Evolutionary conservation across 768 basidiomycete genomes (phyloP).

Genomic region (Trametes coccinea): DNA sequence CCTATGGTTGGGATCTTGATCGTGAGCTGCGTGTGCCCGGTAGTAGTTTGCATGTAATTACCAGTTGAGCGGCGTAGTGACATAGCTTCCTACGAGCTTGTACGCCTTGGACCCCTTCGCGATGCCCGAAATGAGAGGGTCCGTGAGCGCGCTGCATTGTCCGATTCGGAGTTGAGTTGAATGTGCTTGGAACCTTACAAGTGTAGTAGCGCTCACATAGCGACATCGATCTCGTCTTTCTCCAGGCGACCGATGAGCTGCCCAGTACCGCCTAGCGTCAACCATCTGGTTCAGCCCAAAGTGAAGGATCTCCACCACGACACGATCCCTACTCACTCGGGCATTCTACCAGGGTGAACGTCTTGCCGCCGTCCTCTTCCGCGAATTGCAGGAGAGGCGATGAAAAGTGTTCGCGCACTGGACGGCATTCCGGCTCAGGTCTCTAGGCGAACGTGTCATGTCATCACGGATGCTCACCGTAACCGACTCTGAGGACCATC

Average conservation of each 20-base stretch:
- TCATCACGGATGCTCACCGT: neutral
- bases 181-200: neutral
- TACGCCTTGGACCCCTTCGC: constrained; percentile 87
- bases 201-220: constrained; percentile 50
- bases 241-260: constrained; percentile 76
- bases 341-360: constrained; percentile 86
- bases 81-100: constrained; percentile 91
- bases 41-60: no score
- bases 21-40: no score
- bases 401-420: constrained; percentile 88
- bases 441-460: neutral
- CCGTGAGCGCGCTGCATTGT: constrained; percentile 74
- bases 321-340: constrained; percentile 56
- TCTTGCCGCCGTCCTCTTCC: constrained; percentile 62
- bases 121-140: constrained; percentile 88
- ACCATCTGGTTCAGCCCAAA: no score
- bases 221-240: constrained; percentile 78
- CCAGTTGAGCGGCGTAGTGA: constrained; percentile 89
- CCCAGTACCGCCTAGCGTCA: constrained; percentile 71
- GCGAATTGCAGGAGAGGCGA: constrained; percentile 89
- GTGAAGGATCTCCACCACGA: neutral
- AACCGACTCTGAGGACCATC: constrained; percentile 18
- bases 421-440: neutral
- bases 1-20: constrained; percentile 43
- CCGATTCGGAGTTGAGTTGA: neutral